Conservation (phyloP, 139 green algal species). For the Trebouxia sp. region DNA sequence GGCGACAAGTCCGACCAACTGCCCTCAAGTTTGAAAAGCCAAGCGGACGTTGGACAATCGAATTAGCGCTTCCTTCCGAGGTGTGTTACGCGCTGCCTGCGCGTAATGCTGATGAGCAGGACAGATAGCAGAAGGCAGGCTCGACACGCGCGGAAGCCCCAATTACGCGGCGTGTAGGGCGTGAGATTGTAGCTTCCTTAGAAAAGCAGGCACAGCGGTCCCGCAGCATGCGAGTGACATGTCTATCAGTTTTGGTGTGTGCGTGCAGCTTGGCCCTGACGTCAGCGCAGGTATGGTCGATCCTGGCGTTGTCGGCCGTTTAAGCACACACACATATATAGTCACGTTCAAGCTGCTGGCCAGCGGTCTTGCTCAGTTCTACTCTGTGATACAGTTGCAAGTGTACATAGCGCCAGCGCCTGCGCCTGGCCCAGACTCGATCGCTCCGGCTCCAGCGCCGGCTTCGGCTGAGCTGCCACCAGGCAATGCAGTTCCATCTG, state of each 20-base stretch:
- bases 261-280: too few relatives aligned
- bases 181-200: too few relatives aligned
- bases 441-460: neutral
- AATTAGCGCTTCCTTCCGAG: neutral
- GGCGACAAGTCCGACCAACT: neutral
- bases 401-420: neutral
- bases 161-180: too few relatives aligned
- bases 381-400: neutral
- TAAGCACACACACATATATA: neutral
- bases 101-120: neutral
- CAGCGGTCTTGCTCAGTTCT: neutral
- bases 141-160: too few relatives aligned
- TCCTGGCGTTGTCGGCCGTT: neutral
- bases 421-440: neutral
- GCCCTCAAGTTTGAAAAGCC: neutral
- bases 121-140: neutral
- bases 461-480: neutral
- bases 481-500: neutral
- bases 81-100: neutral
- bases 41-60: slow-evolving; percentile 4
- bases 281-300: slow-evolving; percentile 3
- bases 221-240: neutral
- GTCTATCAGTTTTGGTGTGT: neutral
- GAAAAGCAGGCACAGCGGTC: neutral
- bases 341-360: neutral